Percentiles rank a stretch among this genome's conserved stretches.
phyloP scores from a whole-genome alignment of 441 rosid genomes.

The Gossypium gossypioides region DNA sequence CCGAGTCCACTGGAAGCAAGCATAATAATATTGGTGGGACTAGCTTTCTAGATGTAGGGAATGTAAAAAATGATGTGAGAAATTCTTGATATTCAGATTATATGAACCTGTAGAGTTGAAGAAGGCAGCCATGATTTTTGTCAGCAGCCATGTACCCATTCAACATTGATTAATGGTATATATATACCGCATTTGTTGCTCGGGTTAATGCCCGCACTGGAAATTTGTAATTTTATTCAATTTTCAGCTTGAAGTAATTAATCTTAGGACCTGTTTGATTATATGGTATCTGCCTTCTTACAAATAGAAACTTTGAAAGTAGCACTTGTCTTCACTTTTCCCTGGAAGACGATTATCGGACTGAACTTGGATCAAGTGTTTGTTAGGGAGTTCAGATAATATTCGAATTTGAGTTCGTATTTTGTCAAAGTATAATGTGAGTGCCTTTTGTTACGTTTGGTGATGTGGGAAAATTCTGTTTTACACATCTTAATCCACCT shows the following conservation, averaged over 20 bases:
- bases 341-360: too few species aligned
- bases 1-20: neutral
- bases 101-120: slow-evolving; percentile 29
- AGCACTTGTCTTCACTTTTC: too few species aligned
- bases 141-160: slow-evolving; percentile 31
- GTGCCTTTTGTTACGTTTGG: too few species aligned
- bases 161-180: slow-evolving; percentile 31
- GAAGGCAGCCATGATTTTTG: slow-evolving; percentile 24
- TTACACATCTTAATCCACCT: too few species aligned
- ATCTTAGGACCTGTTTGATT: slow-evolving; percentile 12
- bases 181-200: neutral
- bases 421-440: too few species aligned
- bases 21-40: slow-evolving; percentile 21
- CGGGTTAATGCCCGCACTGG: slow-evolving; percentile 10
- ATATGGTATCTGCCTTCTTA: slow-evolving; percentile 37
- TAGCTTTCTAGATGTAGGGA: slow-evolving; percentile 26
- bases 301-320: too few species aligned
- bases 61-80: slow-evolving; percentile 22
- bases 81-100: slow-evolving; percentile 28
- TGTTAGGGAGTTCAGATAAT: too few species aligned
- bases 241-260: neutral
- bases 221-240: neutral
- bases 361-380: too few species aligned
- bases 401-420: too few species aligned
- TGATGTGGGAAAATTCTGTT: too few species aligned